These are phyloP conservation scores for Austroboletus niveus DNA, from an alignment of 1,284 basidiomycete genomes.

Conservation along the genomic window DNA sequence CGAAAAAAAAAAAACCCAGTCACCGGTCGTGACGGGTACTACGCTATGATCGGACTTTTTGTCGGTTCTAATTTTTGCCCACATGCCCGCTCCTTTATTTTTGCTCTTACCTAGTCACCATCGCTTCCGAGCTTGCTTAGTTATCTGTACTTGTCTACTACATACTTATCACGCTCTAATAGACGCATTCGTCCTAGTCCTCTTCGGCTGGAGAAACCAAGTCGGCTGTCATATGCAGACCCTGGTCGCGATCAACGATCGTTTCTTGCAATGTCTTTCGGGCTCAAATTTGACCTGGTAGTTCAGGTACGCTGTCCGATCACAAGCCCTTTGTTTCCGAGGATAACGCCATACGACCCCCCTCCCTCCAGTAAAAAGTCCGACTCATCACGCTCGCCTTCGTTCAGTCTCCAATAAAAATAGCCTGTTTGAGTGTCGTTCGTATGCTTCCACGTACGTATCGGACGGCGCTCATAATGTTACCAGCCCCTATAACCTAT, in stretches of 20 bases:
- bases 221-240: conserved; percentile 18
- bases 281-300: background rate
- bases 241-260: background rate
- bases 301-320: background rate
- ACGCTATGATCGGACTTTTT: conserved; percentile 10
- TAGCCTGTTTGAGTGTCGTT: too few relatives aligned
- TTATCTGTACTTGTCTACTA: conserved; percentile 9
- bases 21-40: background rate
- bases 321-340: background rate
- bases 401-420: too few relatives aligned
- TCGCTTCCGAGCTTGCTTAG: background rate
- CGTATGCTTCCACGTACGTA: too few relatives aligned
- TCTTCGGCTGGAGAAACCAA: too few relatives aligned
- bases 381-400: too few relatives aligned
- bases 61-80: conserved; percentile 19
- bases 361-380: too few relatives aligned
- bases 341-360: background rate
- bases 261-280: background rate
- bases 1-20: background rate
- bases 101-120: background rate
- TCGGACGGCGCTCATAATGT: too few relatives aligned
- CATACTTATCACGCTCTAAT: conserved; percentile 21
- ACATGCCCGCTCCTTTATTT: conserved; percentile 5
- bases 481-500: too few relatives aligned
- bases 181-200: background rate